Conservation (phyloP, 305 asterid genomes). For the Fraxinus latifolia region DNA sequence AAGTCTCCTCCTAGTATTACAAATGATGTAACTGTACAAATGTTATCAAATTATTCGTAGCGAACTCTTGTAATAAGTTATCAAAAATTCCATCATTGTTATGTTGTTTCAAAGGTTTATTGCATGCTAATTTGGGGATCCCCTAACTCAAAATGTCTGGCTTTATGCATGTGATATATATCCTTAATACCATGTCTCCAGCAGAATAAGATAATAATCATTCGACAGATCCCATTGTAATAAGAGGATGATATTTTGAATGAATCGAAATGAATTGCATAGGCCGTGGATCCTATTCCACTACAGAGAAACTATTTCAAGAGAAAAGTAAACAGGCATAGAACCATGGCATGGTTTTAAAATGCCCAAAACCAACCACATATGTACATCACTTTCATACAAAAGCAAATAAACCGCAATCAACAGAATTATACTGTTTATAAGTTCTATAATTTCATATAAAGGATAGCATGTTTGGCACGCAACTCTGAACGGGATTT, state of each 20-base stretch:
- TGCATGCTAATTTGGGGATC: background rate
- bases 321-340: background rate
- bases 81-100: no score
- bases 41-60: no score
- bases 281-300: background rate
- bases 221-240: background rate
- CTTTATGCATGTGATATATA: background rate
- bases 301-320: background rate
- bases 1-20: no score
- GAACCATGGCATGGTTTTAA: background rate
- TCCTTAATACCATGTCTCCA: background rate
- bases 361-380: background rate
- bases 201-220: background rate
- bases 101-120: no score
- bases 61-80: no score
- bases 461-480: background rate
- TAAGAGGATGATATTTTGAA: background rate
- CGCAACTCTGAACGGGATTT: background rate
- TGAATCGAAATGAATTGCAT: background rate
- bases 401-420: background rate
- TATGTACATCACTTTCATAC: background rate
- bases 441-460: background rate
- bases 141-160: background rate
- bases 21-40: no score
- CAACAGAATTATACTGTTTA: background rate